Conservation (phyloP, 2,329 filamentous ascomycete genomes). For the Beauveria bassiana region DNA sequence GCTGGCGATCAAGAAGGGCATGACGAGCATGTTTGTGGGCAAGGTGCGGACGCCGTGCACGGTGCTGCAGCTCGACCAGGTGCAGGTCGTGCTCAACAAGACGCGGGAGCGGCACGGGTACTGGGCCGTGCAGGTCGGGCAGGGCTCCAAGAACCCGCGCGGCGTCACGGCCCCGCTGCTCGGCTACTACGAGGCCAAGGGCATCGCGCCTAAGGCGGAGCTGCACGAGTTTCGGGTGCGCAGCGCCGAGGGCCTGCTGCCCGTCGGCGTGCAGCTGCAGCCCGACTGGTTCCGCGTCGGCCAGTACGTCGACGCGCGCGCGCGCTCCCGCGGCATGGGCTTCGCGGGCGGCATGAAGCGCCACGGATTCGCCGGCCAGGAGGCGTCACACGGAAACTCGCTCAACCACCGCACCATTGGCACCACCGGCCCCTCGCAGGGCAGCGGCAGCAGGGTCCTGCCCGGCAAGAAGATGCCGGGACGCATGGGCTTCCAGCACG, state of each 20-base stretch:
- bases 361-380: conserved; percentile 83
- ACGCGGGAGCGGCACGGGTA: conserved; percentile 77
- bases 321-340: conserved; percentile 76
- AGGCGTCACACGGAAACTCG: conserved; percentile 89
- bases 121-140: conserved; percentile 85
- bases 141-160: conserved; percentile 62
- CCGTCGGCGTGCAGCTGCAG: conserved; percentile 65
- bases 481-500: conserved; percentile 82
- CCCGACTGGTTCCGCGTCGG: conserved; percentile 90
- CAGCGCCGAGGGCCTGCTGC: conserved; percentile 61
- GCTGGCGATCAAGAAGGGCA: conserved; percentile 86
- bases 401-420: conserved; percentile 89
- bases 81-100: conserved; percentile 84
- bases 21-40: conserved; percentile 83
- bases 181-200: conserved; percentile 79
- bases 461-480: conserved; percentile 98
- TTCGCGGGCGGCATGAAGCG: conserved; percentile 98
- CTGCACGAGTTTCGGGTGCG: conserved; percentile 84
- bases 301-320: conserved; percentile 81
- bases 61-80: conserved; percentile 85
- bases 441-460: conserved; percentile 82
- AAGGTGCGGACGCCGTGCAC: conserved; percentile 78
- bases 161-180: conserved; percentile 78
- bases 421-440: conserved; percentile 82
- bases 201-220: conserved; percentile 74